Evolutionary conservation across 805 yeast species (phyloP).

Genomic region (Candida incommunis): DNA sequence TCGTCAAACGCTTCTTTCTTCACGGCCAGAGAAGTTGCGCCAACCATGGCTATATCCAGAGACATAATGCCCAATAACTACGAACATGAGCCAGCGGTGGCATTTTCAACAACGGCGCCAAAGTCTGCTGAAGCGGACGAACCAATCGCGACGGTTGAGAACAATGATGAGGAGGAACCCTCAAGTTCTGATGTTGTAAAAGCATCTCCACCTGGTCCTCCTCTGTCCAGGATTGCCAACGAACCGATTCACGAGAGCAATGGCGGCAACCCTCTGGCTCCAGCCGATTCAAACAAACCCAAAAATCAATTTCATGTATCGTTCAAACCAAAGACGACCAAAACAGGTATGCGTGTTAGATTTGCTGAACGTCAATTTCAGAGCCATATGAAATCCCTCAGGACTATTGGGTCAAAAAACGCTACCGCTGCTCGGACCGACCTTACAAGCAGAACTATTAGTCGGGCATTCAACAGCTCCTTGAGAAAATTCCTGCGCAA

Average conservation of each 20-base stretch:
- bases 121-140: background rate
- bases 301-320: background rate
- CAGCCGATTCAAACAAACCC: background rate
- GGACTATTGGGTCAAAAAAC: background rate
- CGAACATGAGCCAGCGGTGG: too few relatives aligned
- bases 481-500: background rate
- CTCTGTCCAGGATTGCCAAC: background rate
- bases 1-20: background rate
- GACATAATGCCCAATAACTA: background rate
- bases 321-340: background rate
- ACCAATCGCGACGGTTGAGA: background rate
- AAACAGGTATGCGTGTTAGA: background rate
- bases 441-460: background rate
- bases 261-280: background rate
- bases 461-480: background rate
- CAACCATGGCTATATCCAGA: background rate
- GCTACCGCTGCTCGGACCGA: background rate
- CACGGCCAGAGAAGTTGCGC: background rate
- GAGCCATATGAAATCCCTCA: background rate
- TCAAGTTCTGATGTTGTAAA: background rate
- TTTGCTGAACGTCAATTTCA: background rate
- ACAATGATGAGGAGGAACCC: background rate
- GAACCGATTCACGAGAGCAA: background rate
- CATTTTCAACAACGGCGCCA: background rate
- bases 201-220: background rate